A percentile compares a stretch with the other conserved stretches of the same genome.
phyloP scores from a whole-genome alignment of 768 basidiomycete species.

The Hysterangium stoloniferum region DNA sequence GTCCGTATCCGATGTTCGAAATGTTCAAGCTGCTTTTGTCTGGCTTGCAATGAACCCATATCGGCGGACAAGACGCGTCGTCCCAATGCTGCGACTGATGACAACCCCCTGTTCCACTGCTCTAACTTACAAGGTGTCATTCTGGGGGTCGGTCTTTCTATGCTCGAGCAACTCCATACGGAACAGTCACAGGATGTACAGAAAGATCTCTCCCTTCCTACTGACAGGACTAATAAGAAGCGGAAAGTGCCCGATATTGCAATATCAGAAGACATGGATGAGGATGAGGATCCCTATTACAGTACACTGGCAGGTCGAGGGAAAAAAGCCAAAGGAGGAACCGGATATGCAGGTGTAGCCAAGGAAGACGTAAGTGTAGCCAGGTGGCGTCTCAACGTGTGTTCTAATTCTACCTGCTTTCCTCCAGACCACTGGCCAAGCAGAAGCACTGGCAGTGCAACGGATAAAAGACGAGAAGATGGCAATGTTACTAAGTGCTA shows the following conservation, averaged over 20 bases:
- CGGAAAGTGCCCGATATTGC: slow-evolving; percentile 23
- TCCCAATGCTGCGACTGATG: slow-evolving; percentile 29
- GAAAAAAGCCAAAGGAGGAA: slow-evolving; percentile 71
- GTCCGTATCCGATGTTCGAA: slow-evolving; percentile 55
- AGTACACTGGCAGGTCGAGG: slow-evolving; percentile 35
- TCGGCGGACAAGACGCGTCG: slow-evolving; percentile 37
- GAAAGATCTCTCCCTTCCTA: slow-evolving; percentile 18
- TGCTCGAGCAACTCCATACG: slow-evolving; percentile 69
- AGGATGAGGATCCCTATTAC: slow-evolving; percentile 49
- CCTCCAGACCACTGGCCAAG: slow-evolving; percentile 68
- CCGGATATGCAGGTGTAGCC: slow-evolving; percentile 78
- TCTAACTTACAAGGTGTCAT: slow-evolving; percentile 84
- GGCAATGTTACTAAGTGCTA: slow-evolving; percentile 53
- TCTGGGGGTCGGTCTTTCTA: slow-evolving; percentile 82
- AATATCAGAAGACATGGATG: slow-evolving; percentile 29
- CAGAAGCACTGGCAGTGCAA: slow-evolving; percentile 71
- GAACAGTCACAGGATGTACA: slow-evolving; percentile 38
- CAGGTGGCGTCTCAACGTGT: neutral
- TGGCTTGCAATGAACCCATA: slow-evolving; percentile 68
- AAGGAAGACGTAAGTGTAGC: slow-evolving; percentile 70
- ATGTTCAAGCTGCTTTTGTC: slow-evolving; percentile 35
- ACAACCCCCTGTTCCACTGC: slow-evolving; percentile 77
- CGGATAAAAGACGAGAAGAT: slow-evolving; percentile 66
- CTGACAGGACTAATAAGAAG: slow-evolving; percentile 27
- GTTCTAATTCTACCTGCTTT: neutral